These are phyloP conservation scores for Cinchona pubescens DNA, from an alignment of 257 asterid species.

Conservation along the genomic window DNA sequence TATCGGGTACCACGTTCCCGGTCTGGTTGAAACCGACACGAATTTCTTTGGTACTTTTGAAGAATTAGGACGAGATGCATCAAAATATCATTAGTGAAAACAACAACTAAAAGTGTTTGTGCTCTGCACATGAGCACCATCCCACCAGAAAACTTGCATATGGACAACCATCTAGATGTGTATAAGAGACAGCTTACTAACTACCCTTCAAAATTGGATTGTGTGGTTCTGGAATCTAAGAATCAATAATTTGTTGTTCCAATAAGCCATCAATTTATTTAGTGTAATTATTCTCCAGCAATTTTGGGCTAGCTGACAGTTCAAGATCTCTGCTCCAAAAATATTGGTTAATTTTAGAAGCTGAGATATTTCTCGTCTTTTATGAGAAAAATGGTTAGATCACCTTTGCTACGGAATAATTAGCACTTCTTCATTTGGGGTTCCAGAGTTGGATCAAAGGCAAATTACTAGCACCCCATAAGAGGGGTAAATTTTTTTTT, in stretches of 20 bases:
- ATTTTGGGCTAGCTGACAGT: not conserved
- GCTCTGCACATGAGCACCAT: slow-evolving; percentile 20
- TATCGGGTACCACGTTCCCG: slow-evolving; percentile 75
- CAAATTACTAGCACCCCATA: too few relatives aligned
- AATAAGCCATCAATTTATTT: not conserved
- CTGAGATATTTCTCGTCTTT: too few relatives aligned
- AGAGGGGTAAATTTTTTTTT: too few relatives aligned
- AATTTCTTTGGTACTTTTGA: slow-evolving; percentile 56
- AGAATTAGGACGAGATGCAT: slow-evolving; percentile 62
- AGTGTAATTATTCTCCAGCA: not conserved
- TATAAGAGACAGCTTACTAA: not conserved
- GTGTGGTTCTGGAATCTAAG: too few relatives aligned
- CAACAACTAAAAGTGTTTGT: slow-evolving; percentile 30
- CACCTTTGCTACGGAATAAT: too few relatives aligned
- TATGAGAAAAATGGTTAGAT: too few relatives aligned
- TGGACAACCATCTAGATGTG: slow-evolving; percentile 15
- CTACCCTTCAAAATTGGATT: too few relatives aligned
- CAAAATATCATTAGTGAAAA: slow-evolving; percentile 45
- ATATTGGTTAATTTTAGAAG: too few relatives aligned
- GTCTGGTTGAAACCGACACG: slow-evolving; percentile 64
- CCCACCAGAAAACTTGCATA: slow-evolving; percentile 39
- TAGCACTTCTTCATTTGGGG: too few relatives aligned
- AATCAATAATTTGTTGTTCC: not conserved
- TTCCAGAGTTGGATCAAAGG: too few relatives aligned
- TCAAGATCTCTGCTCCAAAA: too few relatives aligned